Evolutionary conservation across 306 rosid species (phyloP), one percentile per base, ranked within the genome.

Genomic region (Cicer bijugum): DNA sequence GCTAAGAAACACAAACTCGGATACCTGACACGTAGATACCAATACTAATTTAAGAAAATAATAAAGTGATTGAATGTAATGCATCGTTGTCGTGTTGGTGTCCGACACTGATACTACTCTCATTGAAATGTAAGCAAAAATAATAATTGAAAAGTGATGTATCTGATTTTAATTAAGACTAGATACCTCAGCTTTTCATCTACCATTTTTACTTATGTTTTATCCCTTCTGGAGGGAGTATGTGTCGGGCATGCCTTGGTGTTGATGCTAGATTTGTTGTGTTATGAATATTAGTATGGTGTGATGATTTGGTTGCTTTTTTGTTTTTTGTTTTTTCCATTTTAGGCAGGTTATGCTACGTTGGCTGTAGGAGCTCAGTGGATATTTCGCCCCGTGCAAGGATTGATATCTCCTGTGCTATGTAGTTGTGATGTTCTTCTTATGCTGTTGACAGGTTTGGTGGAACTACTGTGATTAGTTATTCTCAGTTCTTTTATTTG

Each of bases 401-500:
- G 35, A 44, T 77, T 79, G 44, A 74, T 86, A 61, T 80, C 88
- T 14, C 96, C 90, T 0, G 72, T 90, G 82, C 97, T 95, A 37
- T 91, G 97, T 74, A 91, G 97, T 68, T 91, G 96, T 45, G 88
- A 88, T 82, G 97, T 90, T 65, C 82, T 88, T 67, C 93, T 95
- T 69, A 73, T 95, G 79, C 75, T 88, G 19, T 77, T 95, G 73
- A 87, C 99, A 88, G 99, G 99, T 90, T 67, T 69, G 53, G 44
- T 33, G 35, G 9, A 77, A 68, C 47, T 44, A 10, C 3, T 46
- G 17, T 75, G 64, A 39, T 75, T 75, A 60, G 71, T 55, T 35
- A 9, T 56, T 35, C 67, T 53, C 38, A 4, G 9, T 69, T 40
- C 58, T 43, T 64, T 6, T 79, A 37, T 79, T 40, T 35, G 7